Evolutionary conservation across 2,329 filamentous ascomycete genomes (phyloP), one percentile per base, ranked within the genome.

Genomic region (Botrytis squamosa): DNA sequence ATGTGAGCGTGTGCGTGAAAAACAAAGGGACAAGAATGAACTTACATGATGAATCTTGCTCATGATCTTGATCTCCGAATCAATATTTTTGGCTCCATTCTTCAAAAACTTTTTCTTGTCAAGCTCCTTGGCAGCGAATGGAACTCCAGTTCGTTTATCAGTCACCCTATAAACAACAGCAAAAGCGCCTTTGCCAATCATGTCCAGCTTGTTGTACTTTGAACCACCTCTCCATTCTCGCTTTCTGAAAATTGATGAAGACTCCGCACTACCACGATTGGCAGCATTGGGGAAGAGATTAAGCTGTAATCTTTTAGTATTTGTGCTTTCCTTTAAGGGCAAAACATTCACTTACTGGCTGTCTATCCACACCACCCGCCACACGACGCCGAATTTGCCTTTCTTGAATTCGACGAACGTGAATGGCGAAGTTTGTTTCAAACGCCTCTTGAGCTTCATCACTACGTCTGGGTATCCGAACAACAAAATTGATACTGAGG

Each of bases 21-120:
- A n/a, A 25, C n/a, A 33, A 36, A 29, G 18, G 42, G 76, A 25
- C 25, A 12, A 52, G 59, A 55, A 36, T 10, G 38, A 40, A 83
- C 92, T 87, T 84, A 94, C 92, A 84, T 99, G 96, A 71, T 91
- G 86, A 70, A 98, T 88, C 71, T 87, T 88, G 79, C 92, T 90
- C 94, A 99, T 98, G 78, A 99, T 98, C 77, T 90, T 92, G 91
- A 99, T 95, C 84, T 99, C 96, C 79, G 97, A 98, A 80, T 98
- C 93, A 22, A 98, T 92, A 82, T 97, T 97, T 77, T 94, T 91
- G 20, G 36, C 46, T 3, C 94, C 95, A 78, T 97, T 96, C 84
- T 97, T 97, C 85, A 97, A 93, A 80, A 98, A 97, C 29, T 91
- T 90, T 70, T 93, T 90, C 84, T 98, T 98, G 82, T 98, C 94